These are phyloP conservation scores for Russula sp. DNA, from an alignment of 768 basidiomycete genomes.

Conservation along the genomic window DNA sequence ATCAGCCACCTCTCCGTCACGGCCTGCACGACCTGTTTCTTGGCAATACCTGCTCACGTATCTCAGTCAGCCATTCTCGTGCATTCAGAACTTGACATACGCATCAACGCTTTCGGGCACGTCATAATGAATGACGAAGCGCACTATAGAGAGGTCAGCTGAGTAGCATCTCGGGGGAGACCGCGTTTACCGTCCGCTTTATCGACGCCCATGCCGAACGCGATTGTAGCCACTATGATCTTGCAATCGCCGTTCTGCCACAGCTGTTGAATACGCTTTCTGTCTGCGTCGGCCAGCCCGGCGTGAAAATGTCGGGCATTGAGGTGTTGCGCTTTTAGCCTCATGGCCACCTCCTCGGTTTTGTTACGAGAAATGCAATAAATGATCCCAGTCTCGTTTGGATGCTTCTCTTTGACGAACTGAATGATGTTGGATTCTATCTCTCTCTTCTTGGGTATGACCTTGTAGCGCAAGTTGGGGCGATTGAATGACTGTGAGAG, in stretches of 20 bases:
- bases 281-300: slow-evolving; percentile 56
- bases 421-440: slow-evolving; percentile 55
- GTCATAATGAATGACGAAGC: slow-evolving; percentile 86
- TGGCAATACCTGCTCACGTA: slow-evolving; percentile 65
- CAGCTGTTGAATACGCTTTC: slow-evolving; percentile 51
- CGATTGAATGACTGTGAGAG: slow-evolving; percentile 90
- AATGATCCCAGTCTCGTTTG: slow-evolving; percentile 68
- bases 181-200: slow-evolving; percentile 59
- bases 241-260: slow-evolving; percentile 71
- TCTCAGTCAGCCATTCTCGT: slow-evolving; percentile 12
- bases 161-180: not conserved
- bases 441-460: slow-evolving; percentile 44
- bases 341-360: slow-evolving; percentile 76
- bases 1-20: slow-evolving; percentile 78
- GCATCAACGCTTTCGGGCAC: slow-evolving; percentile 82
- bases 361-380: slow-evolving; percentile 68
- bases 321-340: slow-evolving; percentile 54
- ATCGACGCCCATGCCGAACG: slow-evolving; percentile 97
- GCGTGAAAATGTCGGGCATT: slow-evolving; percentile 84
- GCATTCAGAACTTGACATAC: slow-evolving; percentile 36
- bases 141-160: slow-evolving; percentile 43
- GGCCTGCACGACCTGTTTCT: slow-evolving; percentile 94
- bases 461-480: slow-evolving; percentile 76
- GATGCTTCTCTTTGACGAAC: slow-evolving; percentile 58
- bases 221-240: slow-evolving; percentile 92